Percentiles rank a stretch among this genome's conserved stretches.
These are phyloP conservation scores for Nothomitra cinnamomea DNA, from an alignment of 2,329 filamentous ascomycete genomes.

Conservation along the genomic window DNA sequence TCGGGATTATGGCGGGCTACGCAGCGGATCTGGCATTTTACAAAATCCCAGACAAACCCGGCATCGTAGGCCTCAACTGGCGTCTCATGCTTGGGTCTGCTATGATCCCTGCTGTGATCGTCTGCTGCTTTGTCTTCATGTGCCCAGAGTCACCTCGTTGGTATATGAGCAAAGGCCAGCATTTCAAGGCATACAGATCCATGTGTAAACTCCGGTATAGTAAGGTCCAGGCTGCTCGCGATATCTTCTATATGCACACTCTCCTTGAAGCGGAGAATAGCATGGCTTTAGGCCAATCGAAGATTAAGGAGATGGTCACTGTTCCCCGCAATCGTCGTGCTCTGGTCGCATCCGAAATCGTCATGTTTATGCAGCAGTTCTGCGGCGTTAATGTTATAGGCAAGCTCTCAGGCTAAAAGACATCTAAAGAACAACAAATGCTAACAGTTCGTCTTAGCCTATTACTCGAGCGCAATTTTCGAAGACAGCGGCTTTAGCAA, in stretches of 20 bases:
- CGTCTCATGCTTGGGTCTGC: constrained; percentile 53
- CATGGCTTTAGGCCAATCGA: constrained; percentile 31
- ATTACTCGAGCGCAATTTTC: constrained; percentile 47
- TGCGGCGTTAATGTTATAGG: constrained; percentile 32
- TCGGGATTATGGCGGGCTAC: constrained; percentile 44
- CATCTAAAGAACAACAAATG: background rate
- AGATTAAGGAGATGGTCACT: constrained; percentile 39
- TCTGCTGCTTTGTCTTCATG: constrained; percentile 42
- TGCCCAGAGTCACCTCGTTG: constrained; percentile 46
- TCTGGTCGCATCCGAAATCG: constrained; percentile 40
- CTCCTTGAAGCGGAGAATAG: constrained; percentile 43
- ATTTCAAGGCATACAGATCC: constrained; percentile 32
- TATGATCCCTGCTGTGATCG: constrained; percentile 41
- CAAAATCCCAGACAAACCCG: constrained; percentile 30
- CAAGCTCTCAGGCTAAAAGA: background rate
- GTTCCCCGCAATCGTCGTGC: constrained; percentile 46
- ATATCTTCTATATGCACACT: constrained; percentile 47
- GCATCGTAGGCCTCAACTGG: constrained; percentile 44
- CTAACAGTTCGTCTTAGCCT: constrained; percentile 20
- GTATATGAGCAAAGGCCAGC: constrained; percentile 38
- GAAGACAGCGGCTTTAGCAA: constrained; percentile 33
- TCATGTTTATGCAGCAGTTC: constrained; percentile 49
- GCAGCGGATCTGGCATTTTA: constrained; percentile 45
- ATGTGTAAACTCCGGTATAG: constrained; percentile 35
- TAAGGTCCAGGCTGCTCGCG: constrained; percentile 39